A percentile compares a stretch with the other conserved stretches of the same genome.
Evolutionary conservation across 352 stramenopile species (phyloP).

Genomic region (Phytophthora parvispora): DNA sequence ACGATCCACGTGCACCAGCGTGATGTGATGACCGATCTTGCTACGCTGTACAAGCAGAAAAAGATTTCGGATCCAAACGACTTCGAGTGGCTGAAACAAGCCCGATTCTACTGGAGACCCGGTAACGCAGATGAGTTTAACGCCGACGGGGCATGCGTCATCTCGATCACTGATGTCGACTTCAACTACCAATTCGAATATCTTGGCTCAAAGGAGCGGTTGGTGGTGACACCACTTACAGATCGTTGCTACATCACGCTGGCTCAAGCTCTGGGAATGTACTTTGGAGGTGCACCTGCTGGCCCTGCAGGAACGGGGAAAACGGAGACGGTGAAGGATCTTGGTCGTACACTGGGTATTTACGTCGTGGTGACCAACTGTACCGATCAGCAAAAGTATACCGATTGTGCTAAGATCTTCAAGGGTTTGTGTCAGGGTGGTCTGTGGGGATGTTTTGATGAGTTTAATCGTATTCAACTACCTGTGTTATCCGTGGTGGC

Average conservation of each 20-base stretch:
- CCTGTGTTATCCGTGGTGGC: slow-evolving; percentile 98
- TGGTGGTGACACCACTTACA: slow-evolving; percentile 98
- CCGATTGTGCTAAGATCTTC: slow-evolving; percentile 99
- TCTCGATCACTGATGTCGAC: slow-evolving; percentile 98
- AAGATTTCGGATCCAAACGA: slow-evolving; percentile 98
- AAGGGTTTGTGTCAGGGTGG: slow-evolving; percentile 98
- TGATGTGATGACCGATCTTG: slow-evolving; percentile 97
- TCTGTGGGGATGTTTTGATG: slow-evolving; percentile 98
- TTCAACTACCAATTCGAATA: slow-evolving; percentile 99
- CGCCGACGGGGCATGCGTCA: slow-evolving; percentile 95
- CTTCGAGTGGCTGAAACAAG: slow-evolving; percentile 99
- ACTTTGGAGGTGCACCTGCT: slow-evolving; percentile 97
- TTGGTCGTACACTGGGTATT: slow-evolving; percentile 96
- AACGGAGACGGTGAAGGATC: slow-evolving; percentile 98
- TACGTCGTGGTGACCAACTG: slow-evolving; percentile 99
- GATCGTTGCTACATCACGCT: slow-evolving; percentile 99
- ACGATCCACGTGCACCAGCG: slow-evolving; percentile 99
- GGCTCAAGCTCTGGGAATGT: slow-evolving; percentile 98
- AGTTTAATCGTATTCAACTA: slow-evolving; percentile 98
- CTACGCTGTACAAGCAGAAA: slow-evolving; percentile 95
- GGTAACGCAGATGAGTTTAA: slow-evolving; percentile 96
- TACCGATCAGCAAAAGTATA: slow-evolving; percentile 98
- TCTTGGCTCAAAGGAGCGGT: slow-evolving; percentile 96
- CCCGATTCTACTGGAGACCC: slow-evolving; percentile 98
- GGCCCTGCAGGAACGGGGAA: slow-evolving; percentile 97